Base-by-base conservation (phyloP, 441 rosid genomes). In the Brassica balearica region DNA sequence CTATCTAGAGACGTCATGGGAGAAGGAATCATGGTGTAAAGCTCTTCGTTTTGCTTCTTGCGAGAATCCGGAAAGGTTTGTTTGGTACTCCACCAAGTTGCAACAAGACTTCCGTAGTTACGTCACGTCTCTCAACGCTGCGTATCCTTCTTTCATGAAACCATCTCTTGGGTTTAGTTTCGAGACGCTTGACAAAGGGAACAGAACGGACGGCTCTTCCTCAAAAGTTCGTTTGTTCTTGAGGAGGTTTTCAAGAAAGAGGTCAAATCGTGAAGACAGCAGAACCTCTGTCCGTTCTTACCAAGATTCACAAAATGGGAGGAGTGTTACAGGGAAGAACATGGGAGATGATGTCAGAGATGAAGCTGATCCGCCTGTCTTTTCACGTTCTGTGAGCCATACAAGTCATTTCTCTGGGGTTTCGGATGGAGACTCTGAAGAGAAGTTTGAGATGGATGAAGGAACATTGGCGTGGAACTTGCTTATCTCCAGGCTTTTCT, bases 11-110 rank as follows among this genome's bases (percentile, higher is more conserved):
- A 96, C 99, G 67, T 87, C 97, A 17, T 96, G 97, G 98, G 98
- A 94, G 82, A 96, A 96, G 87, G 98, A 96, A 82, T 86, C 98
- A 2, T 96, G 99, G 99, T 96, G 98, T 84, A 92, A 88, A 84
- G 88, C 97, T 48, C 95, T 96, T 43, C 99, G 97, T 82, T 87
- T 91, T 70, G 97, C 93, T 82, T 84, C 97, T 66, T 88, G 94
- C 72, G 85, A 90, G 15, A 90, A 90, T 78, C 86, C 82, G 59
- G 84, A 86, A 75, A 89, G 77, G 66, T 86, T 87, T 58, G 73
- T 81, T 36, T 91, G 97, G 97, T 66, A 72, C 68, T 86, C 89
- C 78, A 64, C 85, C 72, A 87, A 85, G 79, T 79, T 91, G 84
- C 85, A 80, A 66, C 60, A 51, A 19, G 84, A 80, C 69, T 96